A percentile compares a stretch with the other conserved stretches of the same genome.
Conservation (phyloP, 352 stramenopile species). For the Phytopythium mirpurense region DNA sequence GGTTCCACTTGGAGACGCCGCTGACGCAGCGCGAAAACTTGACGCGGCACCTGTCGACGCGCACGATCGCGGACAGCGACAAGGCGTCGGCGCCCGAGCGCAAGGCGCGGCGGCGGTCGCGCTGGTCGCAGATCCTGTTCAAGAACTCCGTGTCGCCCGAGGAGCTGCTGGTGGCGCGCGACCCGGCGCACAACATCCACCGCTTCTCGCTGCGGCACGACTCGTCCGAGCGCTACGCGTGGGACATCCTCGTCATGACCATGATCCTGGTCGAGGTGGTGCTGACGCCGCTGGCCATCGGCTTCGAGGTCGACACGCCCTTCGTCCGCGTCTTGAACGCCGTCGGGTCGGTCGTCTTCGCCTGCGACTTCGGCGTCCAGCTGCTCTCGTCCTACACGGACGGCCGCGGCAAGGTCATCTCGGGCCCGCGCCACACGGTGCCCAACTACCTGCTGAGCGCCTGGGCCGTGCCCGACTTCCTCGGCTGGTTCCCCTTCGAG, state of each 20-base stretch:
- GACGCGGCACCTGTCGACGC: slow-evolving; percentile 29
- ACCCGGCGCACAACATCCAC: slow-evolving; percentile 21
- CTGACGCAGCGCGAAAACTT: slow-evolving; percentile 3
- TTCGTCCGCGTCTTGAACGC: slow-evolving; percentile 16
- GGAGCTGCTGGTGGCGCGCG: slow-evolving; percentile 33
- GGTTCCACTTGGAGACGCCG: slow-evolving; percentile 5
- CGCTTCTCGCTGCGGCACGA: slow-evolving; percentile 51
- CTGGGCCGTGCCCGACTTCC: slow-evolving; percentile 54
- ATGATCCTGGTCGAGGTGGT: slow-evolving; percentile 54
- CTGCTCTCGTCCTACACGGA: slow-evolving; percentile 51
- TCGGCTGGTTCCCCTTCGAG: slow-evolving; percentile 72
- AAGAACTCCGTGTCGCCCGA: slow-evolving; percentile 20
- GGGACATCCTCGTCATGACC: slow-evolving; percentile 48
- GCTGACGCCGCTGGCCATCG: slow-evolving; percentile 43
- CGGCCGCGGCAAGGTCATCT: slow-evolving; percentile 44
- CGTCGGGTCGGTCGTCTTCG: slow-evolving; percentile 38
- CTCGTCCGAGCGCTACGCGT: slow-evolving; percentile 26
- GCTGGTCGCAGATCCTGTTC: slow-evolving; percentile 18
- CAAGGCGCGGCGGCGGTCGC: slow-evolving; percentile 3
- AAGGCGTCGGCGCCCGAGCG: slow-evolving; percentile 5
- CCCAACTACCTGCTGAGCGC: slow-evolving; percentile 46
- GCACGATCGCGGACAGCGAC: neutral
- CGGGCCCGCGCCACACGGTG: slow-evolving; percentile 28
- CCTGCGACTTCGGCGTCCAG: slow-evolving; percentile 51
- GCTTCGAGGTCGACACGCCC: slow-evolving; percentile 27